Conservation (phyloP, 2,329 filamentous ascomycete genomes). For the Exophiala mesophila region DNA sequence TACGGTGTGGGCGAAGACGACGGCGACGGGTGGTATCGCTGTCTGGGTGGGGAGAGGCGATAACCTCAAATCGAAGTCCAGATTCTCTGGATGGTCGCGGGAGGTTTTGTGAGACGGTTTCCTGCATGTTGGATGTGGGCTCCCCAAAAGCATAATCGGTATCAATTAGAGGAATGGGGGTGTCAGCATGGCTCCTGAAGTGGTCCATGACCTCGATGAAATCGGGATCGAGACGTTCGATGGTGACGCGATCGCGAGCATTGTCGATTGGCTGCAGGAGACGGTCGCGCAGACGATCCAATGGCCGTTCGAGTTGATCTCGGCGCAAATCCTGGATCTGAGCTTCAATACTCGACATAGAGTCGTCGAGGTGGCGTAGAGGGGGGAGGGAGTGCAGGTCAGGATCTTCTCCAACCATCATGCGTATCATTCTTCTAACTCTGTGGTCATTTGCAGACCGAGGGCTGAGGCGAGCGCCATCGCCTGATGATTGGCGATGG, state of each 20-base stretch:
- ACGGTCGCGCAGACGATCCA: slow-evolving; percentile 14
- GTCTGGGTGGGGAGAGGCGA: slow-evolving; percentile 12
- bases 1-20: slow-evolving; percentile 1
- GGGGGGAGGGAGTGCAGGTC: not conserved
- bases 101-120: slow-evolving; percentile 23
- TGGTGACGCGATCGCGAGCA: not conserved
- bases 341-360: not conserved
- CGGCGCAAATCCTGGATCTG: slow-evolving; percentile 9
- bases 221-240: slow-evolving; percentile 4
- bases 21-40: slow-evolving; percentile 9
- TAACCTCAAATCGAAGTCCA: slow-evolving; percentile 30
- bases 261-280: not conserved
- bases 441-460: not conserved
- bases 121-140: slow-evolving; percentile 4
- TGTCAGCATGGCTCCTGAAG: not conserved
- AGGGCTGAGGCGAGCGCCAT: not conserved
- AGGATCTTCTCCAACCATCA: not conserved
- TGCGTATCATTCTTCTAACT: not conserved
- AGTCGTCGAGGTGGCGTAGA: not conserved
- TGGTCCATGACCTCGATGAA: slow-evolving; percentile 11
- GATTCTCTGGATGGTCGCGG: slow-evolving; percentile 36
- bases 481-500: slow-evolving; percentile 13
- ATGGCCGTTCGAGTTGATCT: slow-evolving; percentile 16
- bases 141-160: slow-evolving; percentile 6
- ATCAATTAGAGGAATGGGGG: slow-evolving; percentile 1